A percentile compares a stretch with the other conserved stretches of the same genome.
These are phyloP conservation scores for Boletus vermiculosoides DNA, from an alignment of 768 basidiomycete genomes.

Conservation along the genomic window DNA sequence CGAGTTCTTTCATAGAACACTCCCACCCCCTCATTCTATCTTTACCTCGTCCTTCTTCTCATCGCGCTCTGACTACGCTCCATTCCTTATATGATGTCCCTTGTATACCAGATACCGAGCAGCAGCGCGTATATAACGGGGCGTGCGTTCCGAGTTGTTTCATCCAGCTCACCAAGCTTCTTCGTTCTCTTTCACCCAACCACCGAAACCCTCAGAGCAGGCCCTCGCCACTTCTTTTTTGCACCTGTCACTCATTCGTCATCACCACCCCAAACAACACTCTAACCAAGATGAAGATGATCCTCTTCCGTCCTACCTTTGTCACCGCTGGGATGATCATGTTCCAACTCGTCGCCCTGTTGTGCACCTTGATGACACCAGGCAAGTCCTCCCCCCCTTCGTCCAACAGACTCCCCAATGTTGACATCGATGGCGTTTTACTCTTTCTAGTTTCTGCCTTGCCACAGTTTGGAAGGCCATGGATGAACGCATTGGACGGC, in stretches of 20 bases:
- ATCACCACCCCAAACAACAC: too few relatives aligned
- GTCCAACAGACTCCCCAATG: neutral
- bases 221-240: conserved; percentile 8
- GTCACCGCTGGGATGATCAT: conserved; percentile 8
- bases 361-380: conserved; percentile 13
- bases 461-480: conserved; percentile 22
- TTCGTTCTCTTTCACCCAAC: neutral
- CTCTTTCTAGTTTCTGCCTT: conserved; percentile 11
- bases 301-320: conserved; percentile 22
- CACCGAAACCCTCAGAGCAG: conserved; percentile 11
- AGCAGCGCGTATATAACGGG: conserved; percentile 11
- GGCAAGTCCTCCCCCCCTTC: conserved; percentile 3
- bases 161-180: neutral
- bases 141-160: neutral
- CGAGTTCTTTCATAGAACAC: neutral
- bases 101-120: conserved; percentile 9
- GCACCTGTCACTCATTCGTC: neutral
- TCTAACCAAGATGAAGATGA: conserved; percentile 16
- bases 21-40: neutral
- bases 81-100: conserved; percentile 17
- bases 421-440: neutral
- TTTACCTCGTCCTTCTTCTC: neutral
- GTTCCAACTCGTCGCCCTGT: conserved; percentile 5
- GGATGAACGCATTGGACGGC: conserved; percentile 13
- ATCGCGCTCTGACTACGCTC: neutral